These are phyloP conservation scores for Clavulina sp. DNA, from an alignment of 768 basidiomycete genomes.

Conservation along the genomic window DNA sequence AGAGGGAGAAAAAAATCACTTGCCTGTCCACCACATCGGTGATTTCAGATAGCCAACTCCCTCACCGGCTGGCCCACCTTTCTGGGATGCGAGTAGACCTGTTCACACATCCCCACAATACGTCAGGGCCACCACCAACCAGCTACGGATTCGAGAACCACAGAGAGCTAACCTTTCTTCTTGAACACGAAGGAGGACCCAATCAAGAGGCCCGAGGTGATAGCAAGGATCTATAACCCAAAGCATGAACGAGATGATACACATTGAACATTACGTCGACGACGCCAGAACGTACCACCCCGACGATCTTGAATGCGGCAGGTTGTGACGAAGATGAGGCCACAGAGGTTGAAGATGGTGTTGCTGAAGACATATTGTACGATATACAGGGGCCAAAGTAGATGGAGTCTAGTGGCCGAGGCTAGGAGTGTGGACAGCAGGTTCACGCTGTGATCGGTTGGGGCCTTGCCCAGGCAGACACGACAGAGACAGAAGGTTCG, in stretches of 20 bases:
- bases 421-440: not conserved
- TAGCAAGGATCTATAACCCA: conserved; percentile 65
- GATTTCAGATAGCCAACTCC: conserved; percentile 93
- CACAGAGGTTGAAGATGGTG: conserved; percentile 8
- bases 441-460: not conserved
- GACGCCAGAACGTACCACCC: conserved; percentile 1
- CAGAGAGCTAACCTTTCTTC: conserved; percentile 79
- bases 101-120: not conserved
- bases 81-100: conserved; percentile 14
- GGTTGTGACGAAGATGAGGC: conserved; percentile 4
- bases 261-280: not conserved
- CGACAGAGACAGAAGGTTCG: not conserved
- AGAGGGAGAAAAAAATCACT: conserved; percentile 28
- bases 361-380: conserved; percentile 3
- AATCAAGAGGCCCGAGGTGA: conserved; percentile 71
- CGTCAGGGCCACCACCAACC: not conserved
- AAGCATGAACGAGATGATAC: conserved; percentile 19
- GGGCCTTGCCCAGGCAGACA: not conserved
- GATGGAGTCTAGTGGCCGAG: not conserved
- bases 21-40: conserved; percentile 5
- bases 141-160: conserved; percentile 20
- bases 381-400: not conserved
- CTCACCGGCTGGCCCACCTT: conserved; percentile 39
- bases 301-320: conserved; percentile 9
- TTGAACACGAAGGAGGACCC: conserved; percentile 93